Conservation (phyloP, 1,139 yeast species). For the Diutina rugosa region DNA sequence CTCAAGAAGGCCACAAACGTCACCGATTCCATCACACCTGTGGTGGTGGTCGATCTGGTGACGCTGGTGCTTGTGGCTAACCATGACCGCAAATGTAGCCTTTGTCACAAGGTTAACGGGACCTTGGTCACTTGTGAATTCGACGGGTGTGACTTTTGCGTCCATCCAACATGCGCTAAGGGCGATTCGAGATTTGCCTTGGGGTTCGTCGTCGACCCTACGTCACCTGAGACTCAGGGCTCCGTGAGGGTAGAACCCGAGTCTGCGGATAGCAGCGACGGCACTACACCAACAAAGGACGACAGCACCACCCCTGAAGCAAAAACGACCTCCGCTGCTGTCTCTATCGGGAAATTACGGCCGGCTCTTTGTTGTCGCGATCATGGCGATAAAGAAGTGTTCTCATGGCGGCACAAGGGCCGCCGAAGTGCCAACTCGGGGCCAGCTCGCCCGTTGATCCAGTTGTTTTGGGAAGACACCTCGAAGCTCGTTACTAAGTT, state of each 20-base stretch:
- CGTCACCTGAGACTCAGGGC: background rate
- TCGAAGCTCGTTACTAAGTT: background rate
- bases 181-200: background rate
- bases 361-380: background rate
- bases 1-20: constrained; percentile 3
- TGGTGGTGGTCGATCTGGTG: constrained; percentile 16
- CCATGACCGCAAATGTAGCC: constrained; percentile 12
- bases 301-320: background rate
- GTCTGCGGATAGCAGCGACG: background rate
- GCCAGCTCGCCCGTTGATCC: background rate
- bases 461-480: background rate
- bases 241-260: background rate
- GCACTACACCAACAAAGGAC: background rate
- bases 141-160: background rate
- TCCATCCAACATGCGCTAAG: background rate
- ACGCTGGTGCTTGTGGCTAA: constrained; percentile 16
- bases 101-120: constrained; percentile 19
- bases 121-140: constrained; percentile 14
- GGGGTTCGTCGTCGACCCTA: background rate
- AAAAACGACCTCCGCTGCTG: background rate
- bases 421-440: background rate
- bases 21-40: constrained; percentile 3
- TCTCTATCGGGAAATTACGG: background rate
- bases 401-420: background rate
- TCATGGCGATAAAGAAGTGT: background rate